Evolutionary conservation across 768 basidiomycete species (phyloP).

Genomic region (Chiua virens): DNA sequence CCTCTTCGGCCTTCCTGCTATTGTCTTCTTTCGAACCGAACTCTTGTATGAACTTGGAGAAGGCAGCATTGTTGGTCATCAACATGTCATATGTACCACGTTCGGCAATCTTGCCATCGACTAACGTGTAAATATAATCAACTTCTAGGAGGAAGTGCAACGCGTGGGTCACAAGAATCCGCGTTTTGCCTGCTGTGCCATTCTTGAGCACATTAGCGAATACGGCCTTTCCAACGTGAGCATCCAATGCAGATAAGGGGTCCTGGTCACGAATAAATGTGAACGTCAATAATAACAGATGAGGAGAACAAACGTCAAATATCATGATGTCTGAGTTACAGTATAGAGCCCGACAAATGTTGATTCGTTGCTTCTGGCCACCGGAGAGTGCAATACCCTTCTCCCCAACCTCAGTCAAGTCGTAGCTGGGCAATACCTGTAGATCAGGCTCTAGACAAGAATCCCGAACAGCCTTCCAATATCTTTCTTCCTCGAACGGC

Average conservation of each 20-base stretch:
- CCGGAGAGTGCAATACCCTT: slow-evolving; percentile 88
- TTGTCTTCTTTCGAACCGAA: slow-evolving; percentile 66
- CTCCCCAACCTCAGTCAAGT: slow-evolving; percentile 84
- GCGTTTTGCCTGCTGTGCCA: slow-evolving; percentile 65
- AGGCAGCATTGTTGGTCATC: slow-evolving; percentile 60
- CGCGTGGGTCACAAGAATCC: slow-evolving; percentile 89
- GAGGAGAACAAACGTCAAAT: slow-evolving; percentile 56
- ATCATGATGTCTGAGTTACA: slow-evolving; percentile 84
- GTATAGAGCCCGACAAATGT: slow-evolving; percentile 86
- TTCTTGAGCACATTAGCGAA: slow-evolving; percentile 82
- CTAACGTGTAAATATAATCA: slow-evolving; percentile 81
- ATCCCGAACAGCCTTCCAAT: slow-evolving; percentile 78
- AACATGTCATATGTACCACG: slow-evolving; percentile 77
- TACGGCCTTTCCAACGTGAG: slow-evolving; percentile 85
- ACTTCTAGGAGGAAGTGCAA: slow-evolving; percentile 87
- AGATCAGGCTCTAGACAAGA: slow-evolving; percentile 81
- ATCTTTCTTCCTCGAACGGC: slow-evolving; percentile 76
- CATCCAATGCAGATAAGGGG: slow-evolving; percentile 88
- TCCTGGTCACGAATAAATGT: slow-evolving; percentile 43
- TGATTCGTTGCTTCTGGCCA: slow-evolving; percentile 78
- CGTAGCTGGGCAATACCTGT: slow-evolving; percentile 72
- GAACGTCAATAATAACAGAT: background rate
- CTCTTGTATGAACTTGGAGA: slow-evolving; percentile 71
- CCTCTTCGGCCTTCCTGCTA: slow-evolving; percentile 41
- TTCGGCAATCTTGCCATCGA: slow-evolving; percentile 77